phyloP scores from a whole-genome alignment of 148 eudicot species.

The Rhododendron ferrugineum region DNA sequence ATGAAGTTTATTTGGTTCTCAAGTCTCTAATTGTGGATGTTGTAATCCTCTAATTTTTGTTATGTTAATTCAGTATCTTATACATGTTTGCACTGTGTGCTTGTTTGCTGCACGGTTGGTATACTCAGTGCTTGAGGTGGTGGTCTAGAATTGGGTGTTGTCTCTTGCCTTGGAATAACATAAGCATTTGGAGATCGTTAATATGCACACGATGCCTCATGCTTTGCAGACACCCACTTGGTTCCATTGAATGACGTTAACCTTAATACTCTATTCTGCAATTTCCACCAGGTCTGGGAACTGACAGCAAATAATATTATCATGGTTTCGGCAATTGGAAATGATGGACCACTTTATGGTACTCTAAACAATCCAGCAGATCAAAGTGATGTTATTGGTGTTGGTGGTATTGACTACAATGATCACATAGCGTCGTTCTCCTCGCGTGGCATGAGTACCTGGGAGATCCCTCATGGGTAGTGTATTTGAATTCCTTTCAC shows the following conservation, averaged over 20 bases:
- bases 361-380: constrained; percentile 97
- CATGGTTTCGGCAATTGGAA: constrained; percentile 98
- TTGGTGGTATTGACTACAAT: constrained; percentile 96
- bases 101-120: background rate
- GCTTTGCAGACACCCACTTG: background rate
- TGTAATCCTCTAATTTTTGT: background rate
- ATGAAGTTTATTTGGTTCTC: background rate
- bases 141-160: background rate
- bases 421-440: constrained; percentile 98
- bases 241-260: background rate
- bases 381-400: constrained; percentile 99
- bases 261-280: background rate
- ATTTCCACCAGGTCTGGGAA: constrained; percentile 79
- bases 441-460: constrained; percentile 99
- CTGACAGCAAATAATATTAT: constrained; percentile 92
- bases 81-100: background rate
- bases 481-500: constrained; percentile 4
- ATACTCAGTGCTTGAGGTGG: background rate
- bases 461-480: constrained; percentile 99
- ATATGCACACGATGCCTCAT: background rate
- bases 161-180: background rate
- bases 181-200: background rate
- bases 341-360: constrained; percentile 98
- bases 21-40: background rate
- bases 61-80: background rate